A percentile compares a stretch with the other conserved stretches of the same genome.
Conservation (phyloP, 345 rosid species). For the Gynandropsis gynandra region DNA sequence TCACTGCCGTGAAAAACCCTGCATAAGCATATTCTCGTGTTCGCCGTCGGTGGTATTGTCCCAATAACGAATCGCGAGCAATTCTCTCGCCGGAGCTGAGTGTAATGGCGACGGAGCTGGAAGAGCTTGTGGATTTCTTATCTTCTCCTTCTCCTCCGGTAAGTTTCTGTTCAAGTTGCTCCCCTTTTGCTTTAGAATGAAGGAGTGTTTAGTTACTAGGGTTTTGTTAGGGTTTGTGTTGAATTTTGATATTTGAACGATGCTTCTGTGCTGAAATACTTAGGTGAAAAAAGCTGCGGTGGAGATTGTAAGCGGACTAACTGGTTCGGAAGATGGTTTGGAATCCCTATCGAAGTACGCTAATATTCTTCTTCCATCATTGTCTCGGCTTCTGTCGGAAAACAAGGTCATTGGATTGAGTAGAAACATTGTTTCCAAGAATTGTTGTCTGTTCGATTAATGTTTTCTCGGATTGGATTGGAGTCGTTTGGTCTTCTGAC, state of each 20-base stretch:
- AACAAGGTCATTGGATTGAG: constrained; percentile 42
- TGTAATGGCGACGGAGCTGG: constrained; percentile 70
- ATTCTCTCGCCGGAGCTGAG: neutral
- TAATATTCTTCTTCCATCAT: constrained; percentile 42
- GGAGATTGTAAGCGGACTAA: constrained; percentile 69
- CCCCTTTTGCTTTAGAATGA: constrained; percentile 2
- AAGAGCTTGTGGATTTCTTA: constrained; percentile 68
- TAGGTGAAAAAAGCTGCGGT: constrained; percentile 88
- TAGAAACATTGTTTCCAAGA: no score
- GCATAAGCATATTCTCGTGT: constrained; percentile 17
- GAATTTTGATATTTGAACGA: constrained; percentile 5
- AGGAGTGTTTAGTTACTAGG: constrained; percentile 6
- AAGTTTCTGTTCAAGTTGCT: constrained; percentile 17
- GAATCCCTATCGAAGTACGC: constrained; percentile 55
- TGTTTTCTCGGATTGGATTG: constrained; percentile 9
- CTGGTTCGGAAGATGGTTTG: constrained; percentile 79
- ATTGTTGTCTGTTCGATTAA: no score
- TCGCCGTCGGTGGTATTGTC: constrained; percentile 22
- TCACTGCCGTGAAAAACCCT: constrained; percentile 18
- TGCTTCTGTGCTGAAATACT: neutral
- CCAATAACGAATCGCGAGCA: neutral
- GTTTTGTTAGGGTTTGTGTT: neutral
- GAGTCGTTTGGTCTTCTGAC: neutral
- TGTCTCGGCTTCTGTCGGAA: constrained; percentile 52
- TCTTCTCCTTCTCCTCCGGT: constrained; percentile 66